A percentile compares a stretch with the other conserved stretches of the same genome.
These are phyloP conservation scores for Carex parvula DNA, from an alignment of 176 grass and related monocot species.

Conservation along the genomic window DNA sequence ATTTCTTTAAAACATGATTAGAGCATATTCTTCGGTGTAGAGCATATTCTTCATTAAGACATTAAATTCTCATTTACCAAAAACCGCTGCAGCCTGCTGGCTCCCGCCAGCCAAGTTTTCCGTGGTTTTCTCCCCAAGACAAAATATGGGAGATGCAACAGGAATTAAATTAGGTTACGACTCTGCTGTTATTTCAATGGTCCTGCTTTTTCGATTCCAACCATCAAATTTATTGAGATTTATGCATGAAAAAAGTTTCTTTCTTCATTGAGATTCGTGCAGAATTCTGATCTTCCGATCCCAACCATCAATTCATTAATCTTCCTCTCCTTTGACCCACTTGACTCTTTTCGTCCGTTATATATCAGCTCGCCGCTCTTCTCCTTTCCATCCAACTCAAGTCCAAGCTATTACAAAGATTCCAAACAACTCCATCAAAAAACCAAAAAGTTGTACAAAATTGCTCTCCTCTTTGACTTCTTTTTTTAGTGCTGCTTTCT, in stretches of 20 bases:
- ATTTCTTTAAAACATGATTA: neutral
- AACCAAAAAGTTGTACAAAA: neutral
- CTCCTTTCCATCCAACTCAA: neutral
- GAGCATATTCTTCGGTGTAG: neutral
- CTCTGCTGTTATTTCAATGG: fast-evolving
- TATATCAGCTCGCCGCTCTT: neutral
- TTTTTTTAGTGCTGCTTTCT: no score
- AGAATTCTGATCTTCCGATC: no score
- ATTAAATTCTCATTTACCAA: no score
- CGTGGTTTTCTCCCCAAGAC: constrained; percentile 27
- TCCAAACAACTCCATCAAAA: neutral
- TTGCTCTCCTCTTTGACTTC: neutral
- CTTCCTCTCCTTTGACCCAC: neutral
- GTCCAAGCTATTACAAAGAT: no score
- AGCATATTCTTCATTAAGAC: neutral
- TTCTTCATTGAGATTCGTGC: no score
- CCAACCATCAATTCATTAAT: no score
- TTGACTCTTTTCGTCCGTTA: neutral
- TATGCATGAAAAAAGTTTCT: no score
- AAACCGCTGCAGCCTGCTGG: neutral
- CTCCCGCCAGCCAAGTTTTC: neutral
- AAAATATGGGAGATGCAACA: no score
- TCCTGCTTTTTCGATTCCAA: no score
- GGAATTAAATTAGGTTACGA: no score
- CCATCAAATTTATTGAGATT: no score